Conservation (phyloP, 73 alveolate genomes). For the Blepharisma japonicum region DNA sequence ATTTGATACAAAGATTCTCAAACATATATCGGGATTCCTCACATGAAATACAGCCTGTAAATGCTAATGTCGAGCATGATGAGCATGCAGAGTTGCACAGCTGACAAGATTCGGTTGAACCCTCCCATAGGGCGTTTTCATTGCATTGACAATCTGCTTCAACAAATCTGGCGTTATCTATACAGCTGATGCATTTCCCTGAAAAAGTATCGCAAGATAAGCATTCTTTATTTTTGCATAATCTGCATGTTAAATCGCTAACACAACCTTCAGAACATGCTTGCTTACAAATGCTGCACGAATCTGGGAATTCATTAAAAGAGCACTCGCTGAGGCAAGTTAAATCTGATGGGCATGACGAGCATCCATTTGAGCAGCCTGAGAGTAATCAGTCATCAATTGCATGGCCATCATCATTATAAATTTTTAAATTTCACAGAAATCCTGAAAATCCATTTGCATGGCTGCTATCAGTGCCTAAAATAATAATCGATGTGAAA, state of each 20-base stretch:
- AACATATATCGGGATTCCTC: neutral
- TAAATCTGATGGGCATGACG: no score
- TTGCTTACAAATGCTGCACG: neutral
- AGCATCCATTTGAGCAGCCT: no score
- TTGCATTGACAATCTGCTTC: neutral
- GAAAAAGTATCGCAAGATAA: neutral
- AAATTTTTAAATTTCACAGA: no score
- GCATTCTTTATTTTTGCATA: neutral
- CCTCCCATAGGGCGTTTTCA: neutral
- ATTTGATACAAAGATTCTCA: neutral
- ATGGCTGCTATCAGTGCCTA: no score
- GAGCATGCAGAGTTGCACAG: neutral
- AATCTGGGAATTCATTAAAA: neutral
- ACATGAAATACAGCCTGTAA: constrained; percentile 11
- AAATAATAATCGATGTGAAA: no score
- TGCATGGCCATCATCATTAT: no score
- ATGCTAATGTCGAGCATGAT: neutral
- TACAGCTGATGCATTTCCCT: neutral
- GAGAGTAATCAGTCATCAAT: no score
- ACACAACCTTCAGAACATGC: neutral
- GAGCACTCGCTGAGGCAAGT: no score
- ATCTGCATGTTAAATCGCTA: neutral
- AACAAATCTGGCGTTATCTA: neutral
- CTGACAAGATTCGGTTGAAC: constrained; percentile 6
- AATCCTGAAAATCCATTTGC: no score